Evolutionary conservation across 1,139 yeast genomes (phyloP), one percentile per base, ranked within the genome.

Genomic region (Taiozyma sp.): DNA sequence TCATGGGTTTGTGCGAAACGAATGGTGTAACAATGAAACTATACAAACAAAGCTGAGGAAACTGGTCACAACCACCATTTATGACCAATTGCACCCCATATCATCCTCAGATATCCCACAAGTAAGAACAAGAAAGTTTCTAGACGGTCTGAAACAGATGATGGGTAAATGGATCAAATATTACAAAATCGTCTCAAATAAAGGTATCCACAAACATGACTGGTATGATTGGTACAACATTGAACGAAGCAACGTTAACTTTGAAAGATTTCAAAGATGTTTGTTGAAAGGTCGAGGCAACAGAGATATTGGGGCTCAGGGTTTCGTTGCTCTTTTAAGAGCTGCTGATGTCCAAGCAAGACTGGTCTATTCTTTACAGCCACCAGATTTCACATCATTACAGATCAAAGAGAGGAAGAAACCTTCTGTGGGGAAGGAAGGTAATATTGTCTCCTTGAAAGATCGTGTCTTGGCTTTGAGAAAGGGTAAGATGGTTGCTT

Each of bases 261-360:
- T 68, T 44, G 56, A 61, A 4, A 68, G 68, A 30, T 85, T 85
- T 60, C 62, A 64, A 14, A 65, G 67, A 34, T 62, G 74, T 21
- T 63, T 85, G 1, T 50, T 65, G 1, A 66, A 70, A 21, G 76
- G 77, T 39, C 70, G 75, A 28, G 99, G 99, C 0, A 81, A 89
- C 2, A 69, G 88, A 42, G 98, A 93, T 62, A 53, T 88, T 7
- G 88, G 87, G 0, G 90, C 95, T 0, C 97, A 89, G 62, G 97
- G 96, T 0, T 90, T 89, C 68, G 90, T 89, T 10, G 81, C 88
- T 0, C 62, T 91, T 3, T 66, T 90, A 45, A 69, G 98, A 53
- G 75, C 91, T 1, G 69, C 86, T 14, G 89, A 88, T 1, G 71
- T 93, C 30, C 78, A 82, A 46, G 83, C 95, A 0, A 72, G 99